Evolutionary conservation across 441 rosid species (phyloP).

Genomic region (Melastoma candidum): DNA sequence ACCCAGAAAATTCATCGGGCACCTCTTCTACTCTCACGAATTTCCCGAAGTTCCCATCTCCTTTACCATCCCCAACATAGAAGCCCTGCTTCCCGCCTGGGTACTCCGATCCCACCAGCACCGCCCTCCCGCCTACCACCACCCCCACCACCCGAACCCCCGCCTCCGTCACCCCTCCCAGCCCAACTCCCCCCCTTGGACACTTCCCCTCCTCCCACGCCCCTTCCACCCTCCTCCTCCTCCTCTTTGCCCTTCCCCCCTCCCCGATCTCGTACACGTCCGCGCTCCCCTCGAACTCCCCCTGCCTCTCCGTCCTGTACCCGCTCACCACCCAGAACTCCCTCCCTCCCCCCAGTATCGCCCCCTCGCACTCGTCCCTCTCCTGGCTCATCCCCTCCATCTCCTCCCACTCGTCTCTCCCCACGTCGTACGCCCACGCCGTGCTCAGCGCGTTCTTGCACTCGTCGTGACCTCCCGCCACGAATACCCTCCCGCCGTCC

Average conservation of each 20-base stretch:
- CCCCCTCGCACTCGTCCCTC: conserved; percentile 41
- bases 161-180: conserved; percentile 21
- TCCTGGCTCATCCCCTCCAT: conserved; percentile 28
- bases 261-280: conserved; percentile 21
- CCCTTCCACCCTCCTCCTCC: conserved; percentile 25
- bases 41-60: conserved; percentile 16
- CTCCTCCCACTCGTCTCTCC: conserved; percentile 30
- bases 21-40: conserved; percentile 21
- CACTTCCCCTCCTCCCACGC: conserved; percentile 31
- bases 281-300: conserved; percentile 28
- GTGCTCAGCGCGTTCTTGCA: conserved; percentile 32
- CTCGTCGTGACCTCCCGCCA: conserved; percentile 44
- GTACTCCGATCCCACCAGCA: conserved; percentile 33
- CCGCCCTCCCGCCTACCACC: conserved; percentile 11
- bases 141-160: conserved; percentile 23
- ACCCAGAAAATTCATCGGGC: conserved; percentile 29
- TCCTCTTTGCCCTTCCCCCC: conserved; percentile 30
- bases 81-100: conserved; percentile 34
- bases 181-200: conserved; percentile 26
- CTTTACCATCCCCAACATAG: conserved; percentile 12
- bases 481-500: conserved; percentile 18
- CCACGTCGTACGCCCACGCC: conserved; percentile 37
- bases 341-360: conserved; percentile 25
- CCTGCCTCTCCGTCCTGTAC: conserved; percentile 32
- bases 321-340: conserved; percentile 44